Base-by-base conservation (phyloP, 306 rosid genomes). In the Pyrus bretschneideri region DNA sequence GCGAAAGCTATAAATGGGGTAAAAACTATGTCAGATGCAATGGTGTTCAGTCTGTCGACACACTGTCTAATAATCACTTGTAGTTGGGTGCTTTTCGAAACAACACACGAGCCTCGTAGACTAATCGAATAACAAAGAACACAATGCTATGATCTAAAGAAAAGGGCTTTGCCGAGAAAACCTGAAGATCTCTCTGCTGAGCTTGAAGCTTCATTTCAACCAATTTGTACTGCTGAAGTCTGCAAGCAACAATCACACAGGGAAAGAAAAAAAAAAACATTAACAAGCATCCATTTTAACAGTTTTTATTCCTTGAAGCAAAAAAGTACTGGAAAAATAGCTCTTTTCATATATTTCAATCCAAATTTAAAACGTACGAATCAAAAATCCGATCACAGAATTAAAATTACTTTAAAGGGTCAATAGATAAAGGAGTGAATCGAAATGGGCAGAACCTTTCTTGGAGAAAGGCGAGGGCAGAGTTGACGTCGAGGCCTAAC, bases 191-290 rank as follows among this genome's bases (percentile, higher is more conserved):
- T 82, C 98, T 90, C 80, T 94, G 98, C 76, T 91, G 98, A 76
- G 98, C 98, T 57, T 91, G 98, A 85, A 94, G 98, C 78, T 94
- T 94, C 98, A 94, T 91, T 79, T 94, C 98, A 67, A 94, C 96
- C 80, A 94, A 79, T 84, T 91, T 94, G 91, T 94, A 94, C 63
- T 94, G 97, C 91, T 94, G 98, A 83, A 94, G 90, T 82, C 98
- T 91, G 93, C 88, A 79, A 69, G 64, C 69, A 70, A 75, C 70
- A 68, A 72, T 63, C 44, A 54, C 44, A 42, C 27, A 73, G 11
- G 19, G 38, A 21, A 4, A 29, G 3, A 2, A 29, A 29, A 29
- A 40, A 23, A 10, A 4, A 31, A 57, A 22, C 40, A 67, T 67
- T 4, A 19, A 19, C 46, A 22, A 30, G 19, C 49, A 72, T n/a